Base-by-base conservation (phyloP, 2,329 filamentous ascomycete species). In the Raffaelea deltoideospora region DNA sequence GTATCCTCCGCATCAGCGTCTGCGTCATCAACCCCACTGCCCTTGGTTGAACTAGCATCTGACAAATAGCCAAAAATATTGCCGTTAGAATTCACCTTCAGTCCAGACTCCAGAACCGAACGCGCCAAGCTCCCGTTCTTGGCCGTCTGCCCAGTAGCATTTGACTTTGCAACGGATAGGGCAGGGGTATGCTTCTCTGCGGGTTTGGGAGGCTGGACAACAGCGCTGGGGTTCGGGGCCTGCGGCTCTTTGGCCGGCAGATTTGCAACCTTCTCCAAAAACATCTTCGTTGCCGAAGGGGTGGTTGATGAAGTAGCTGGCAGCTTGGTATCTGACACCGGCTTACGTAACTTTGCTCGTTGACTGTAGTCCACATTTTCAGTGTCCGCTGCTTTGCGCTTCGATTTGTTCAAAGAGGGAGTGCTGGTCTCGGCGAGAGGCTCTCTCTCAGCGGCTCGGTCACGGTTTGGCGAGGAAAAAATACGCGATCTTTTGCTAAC, bases 51-150 rank as follows among this genome's bases (percentile, higher is more conserved):
- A 45, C 67, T 70, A 23, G 57, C 59, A 47, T 72, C 69, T 2
- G 71, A 75, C 8, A 76, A 59, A 45, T 76, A 68, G 19, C 64
- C 65, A 47, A 78, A 78, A 34, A 75, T 73, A 47, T 76, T 73
- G 48, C 74, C 75, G 32, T 27, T 37, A 2, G 45, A 11, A 14
- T 33, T 41, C 9, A 44, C 27, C 37, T 51, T 51, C 17, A 46
- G 36, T 14, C 42, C 45, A 10, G 34, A 41, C 22, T 58, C 54
- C 41, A 67, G 54, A 10, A 65, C 59, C 1, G 64, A 65, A 20
- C 58, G 56, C 21, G 61, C 55, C 20, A 62, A 47, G 24, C 52
- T 54, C 29, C 55, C 56, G 30, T 55, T 38, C 9, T 39, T 59
- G 14, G 52, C 6, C 3, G 28, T 6, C 28, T 18, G 4, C n/a